phyloP scores from a whole-genome alignment of 148 eudicot species.

The Drosera capensis region DNA sequence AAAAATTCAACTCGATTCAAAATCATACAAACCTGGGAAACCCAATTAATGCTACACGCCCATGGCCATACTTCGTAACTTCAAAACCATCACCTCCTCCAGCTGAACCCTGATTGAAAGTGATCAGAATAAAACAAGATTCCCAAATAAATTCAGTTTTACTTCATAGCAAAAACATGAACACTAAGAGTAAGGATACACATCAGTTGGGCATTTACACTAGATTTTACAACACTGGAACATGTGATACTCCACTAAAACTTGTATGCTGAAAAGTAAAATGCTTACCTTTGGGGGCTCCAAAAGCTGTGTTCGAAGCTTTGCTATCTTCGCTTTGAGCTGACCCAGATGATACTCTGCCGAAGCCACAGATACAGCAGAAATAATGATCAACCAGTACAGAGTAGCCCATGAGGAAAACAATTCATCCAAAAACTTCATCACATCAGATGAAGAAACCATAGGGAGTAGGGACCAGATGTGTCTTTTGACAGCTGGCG shows the following conservation, averaged over 20 bases:
- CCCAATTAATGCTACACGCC: slow-evolving; percentile 96
- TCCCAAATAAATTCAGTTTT: background rate
- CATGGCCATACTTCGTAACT: slow-evolving; percentile 97
- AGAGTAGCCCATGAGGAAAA: background rate
- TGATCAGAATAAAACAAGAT: background rate
- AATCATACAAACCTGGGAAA: slow-evolving; percentile 67
- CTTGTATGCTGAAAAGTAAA: too few species aligned
- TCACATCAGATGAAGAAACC: background rate
- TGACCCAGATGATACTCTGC: slow-evolving; percentile 99
- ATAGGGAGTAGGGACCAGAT: background rate
- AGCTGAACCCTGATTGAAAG: slow-evolving; percentile 68
- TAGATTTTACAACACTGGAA: too few species aligned
- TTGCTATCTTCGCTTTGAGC: slow-evolving; percentile 98
- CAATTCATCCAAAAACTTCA: background rate
- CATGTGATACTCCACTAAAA: too few species aligned
- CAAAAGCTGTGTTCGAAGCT: slow-evolving; percentile 89
- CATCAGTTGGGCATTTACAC: too few species aligned
- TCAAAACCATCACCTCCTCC: slow-evolving; percentile 99
- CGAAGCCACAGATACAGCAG: too few species aligned
- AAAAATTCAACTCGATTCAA: slow-evolving; percentile 2
- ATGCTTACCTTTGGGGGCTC: slow-evolving; percentile 94
- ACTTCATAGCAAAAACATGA: too few species aligned
- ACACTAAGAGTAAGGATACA: too few species aligned
- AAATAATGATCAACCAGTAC: background rate
- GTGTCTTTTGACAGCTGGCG: too few species aligned